These are phyloP conservation scores for Suhomyces coccinellae DNA, from an alignment of 1,139 yeast species.

Conservation along the genomic window DNA sequence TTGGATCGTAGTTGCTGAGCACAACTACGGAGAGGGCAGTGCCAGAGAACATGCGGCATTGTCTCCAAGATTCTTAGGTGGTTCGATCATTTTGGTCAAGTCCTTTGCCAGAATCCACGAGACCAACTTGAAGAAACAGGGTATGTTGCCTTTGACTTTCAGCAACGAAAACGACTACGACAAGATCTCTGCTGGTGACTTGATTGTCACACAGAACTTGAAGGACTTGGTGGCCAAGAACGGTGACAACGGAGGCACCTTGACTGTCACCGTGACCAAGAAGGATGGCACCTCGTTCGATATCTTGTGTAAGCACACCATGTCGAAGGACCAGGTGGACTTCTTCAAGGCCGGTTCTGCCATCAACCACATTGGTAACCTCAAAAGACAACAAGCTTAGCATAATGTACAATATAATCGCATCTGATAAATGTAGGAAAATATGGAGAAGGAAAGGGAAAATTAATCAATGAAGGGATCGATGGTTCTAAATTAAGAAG, in stretches of 20 bases:
- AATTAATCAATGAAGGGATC: too few relatives aligned
- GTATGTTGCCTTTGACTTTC: conserved; percentile 91
- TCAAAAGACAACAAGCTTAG: conserved; percentile 33
- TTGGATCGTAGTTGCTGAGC: conserved; percentile 96
- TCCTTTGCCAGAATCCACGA: conserved; percentile 91
- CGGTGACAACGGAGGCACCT: conserved; percentile 84
- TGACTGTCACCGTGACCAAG: conserved; percentile 73
- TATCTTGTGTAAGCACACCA: conserved; percentile 83
- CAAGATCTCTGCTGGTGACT: conserved; percentile 71
- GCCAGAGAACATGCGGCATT: conserved; percentile 99
- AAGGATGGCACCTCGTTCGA: conserved; percentile 69
- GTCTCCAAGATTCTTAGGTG: conserved; percentile 93
- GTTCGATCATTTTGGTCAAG: conserved; percentile 82
- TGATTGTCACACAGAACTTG: conserved; percentile 74
- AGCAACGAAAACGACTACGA: conserved; percentile 90
- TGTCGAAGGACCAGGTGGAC: conserved; percentile 94
- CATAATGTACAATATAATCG: conserved; percentile 4
- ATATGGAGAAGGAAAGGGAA: too few relatives aligned
- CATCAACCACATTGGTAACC: conserved; percentile 83
- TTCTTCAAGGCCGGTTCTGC: conserved; percentile 98
- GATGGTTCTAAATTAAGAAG: too few relatives aligned
- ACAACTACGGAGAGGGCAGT: conserved; percentile 98
- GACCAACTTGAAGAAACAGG: conserved; percentile 68
- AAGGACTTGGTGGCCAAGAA: conserved; percentile 73
- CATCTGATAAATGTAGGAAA: background rate